Conservation (phyloP, 306 rosid species). For the Cucurbita argyrosperma region DNA sequence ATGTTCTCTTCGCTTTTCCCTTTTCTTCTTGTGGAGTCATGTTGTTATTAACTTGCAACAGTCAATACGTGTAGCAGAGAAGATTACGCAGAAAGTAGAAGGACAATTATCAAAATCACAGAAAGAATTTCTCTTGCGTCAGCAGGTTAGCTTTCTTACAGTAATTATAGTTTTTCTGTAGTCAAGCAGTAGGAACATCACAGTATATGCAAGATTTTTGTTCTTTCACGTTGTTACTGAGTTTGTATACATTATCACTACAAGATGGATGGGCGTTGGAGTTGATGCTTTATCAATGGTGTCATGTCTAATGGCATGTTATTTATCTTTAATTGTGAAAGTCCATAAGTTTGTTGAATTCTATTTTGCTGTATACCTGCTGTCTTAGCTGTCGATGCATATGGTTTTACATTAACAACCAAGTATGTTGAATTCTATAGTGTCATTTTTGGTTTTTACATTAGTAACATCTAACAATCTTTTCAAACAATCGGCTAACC, state of each 20-base stretch:
- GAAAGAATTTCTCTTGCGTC: conserved; percentile 93
- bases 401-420: not conserved
- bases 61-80: conserved; percentile 99
- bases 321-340: not conserved
- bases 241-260: not conserved
- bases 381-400: not conserved
- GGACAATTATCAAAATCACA: conserved; percentile 97
- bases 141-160: conserved; percentile 56
- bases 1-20: conserved; percentile 1
- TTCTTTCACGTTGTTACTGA: not conserved
- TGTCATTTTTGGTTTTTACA: not conserved
- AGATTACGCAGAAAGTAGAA: conserved; percentile 96
- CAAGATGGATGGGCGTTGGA: not conserved
- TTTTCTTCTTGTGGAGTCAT: conserved; percentile 8
- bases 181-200: not conserved
- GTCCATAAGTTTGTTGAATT: not conserved
- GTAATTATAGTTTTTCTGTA: not conserved
- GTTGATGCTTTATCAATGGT: not conserved
- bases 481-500: not conserved
- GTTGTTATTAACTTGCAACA: conserved; percentile 27
- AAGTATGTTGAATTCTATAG: not conserved
- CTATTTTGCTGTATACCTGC: not conserved
- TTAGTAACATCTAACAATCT: not conserved
- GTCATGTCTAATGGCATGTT: not conserved
- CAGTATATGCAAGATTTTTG: conserved; percentile 1